A percentile compares a stretch with the other conserved stretches of the same genome.
Conservation (phyloP, 169 alveolate genomes). For the Plasmodium gallinaceum region DNA sequence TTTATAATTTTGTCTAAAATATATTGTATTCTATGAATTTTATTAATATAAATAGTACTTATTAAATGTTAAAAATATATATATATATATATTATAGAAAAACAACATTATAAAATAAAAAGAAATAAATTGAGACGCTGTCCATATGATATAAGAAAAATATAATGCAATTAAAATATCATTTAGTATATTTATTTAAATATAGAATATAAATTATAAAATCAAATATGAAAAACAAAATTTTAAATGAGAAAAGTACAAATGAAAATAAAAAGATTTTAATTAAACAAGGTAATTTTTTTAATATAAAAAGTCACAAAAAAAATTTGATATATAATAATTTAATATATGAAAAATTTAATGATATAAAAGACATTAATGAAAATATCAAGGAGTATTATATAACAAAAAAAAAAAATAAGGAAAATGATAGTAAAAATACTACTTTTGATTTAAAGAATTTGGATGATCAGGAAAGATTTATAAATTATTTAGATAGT, state of each 20-base stretch:
- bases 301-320: neutral
- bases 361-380: constrained; percentile 31
- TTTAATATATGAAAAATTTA: constrained; percentile 20
- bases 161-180: too few species aligned
- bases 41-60: too few species aligned
- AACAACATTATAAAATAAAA: neutral
- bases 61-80: too few species aligned
- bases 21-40: too few species aligned
- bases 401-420: neutral
- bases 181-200: too few species aligned
- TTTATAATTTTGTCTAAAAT: too few species aligned
- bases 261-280: constrained; percentile 24
- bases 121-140: too few species aligned
- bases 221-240: constrained; percentile 40
- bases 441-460: neutral
- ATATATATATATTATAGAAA: too few species aligned
- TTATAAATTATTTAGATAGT: too few species aligned
- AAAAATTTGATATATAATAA: constrained; percentile 29
- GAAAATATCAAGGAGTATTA: constrained; percentile 20
- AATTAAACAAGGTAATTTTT: constrained; percentile 17
- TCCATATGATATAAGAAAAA: too few species aligned
- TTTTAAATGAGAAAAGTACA: neutral
- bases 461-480: neutral
- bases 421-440: neutral
- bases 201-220: too few species aligned